Evolutionary conservation across 345 rosid species (phyloP).

Genomic region (Orychophragmus violaceus): DNA sequence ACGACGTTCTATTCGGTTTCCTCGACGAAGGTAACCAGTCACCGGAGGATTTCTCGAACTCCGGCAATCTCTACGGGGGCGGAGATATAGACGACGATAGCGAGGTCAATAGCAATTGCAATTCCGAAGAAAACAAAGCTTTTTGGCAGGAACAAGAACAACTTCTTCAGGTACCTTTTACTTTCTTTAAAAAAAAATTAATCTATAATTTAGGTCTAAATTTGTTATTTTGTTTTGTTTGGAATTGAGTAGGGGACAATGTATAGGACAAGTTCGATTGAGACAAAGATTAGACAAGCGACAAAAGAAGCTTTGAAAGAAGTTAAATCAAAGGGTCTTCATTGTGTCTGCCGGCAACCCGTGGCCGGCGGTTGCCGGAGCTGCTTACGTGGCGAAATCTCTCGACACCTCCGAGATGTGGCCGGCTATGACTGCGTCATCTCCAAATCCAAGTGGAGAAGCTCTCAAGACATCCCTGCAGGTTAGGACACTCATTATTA

Average conservation of each 20-base stretch:
- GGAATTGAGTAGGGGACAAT: slow-evolving; percentile 49
- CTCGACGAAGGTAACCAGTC: slow-evolving; percentile 35
- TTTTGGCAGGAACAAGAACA: slow-evolving; percentile 74
- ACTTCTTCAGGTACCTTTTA: slow-evolving; percentile 56
- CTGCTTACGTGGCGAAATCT: slow-evolving; percentile 49
- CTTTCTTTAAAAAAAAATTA: not conserved
- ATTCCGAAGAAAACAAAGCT: slow-evolving; percentile 41
- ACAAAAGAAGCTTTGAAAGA: slow-evolving; percentile 52
- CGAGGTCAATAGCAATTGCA: slow-evolving; percentile 15
- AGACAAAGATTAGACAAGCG: slow-evolving; percentile 58
- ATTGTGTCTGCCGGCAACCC: slow-evolving; percentile 47
- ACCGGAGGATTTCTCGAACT: slow-evolving; percentile 19
- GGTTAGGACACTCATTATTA: slow-evolving; percentile 30
- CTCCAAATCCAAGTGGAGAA: slow-evolving; percentile 82
- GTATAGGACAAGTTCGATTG: slow-evolving; percentile 53
- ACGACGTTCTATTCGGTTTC: slow-evolving; percentile 59
- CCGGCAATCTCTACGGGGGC: slow-evolving; percentile 11
- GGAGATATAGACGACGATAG: slow-evolving; percentile 17
- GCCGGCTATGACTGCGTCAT: slow-evolving; percentile 50
- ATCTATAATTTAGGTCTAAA: not conserved
- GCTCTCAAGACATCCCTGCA: slow-evolving; percentile 57
- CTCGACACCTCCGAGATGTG: slow-evolving; percentile 43
- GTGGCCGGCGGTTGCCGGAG: slow-evolving; percentile 51
- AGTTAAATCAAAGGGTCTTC: slow-evolving; percentile 20
- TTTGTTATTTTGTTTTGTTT: not conserved